These are phyloP conservation scores for Alternaria sp. DNA, from an alignment of 2,329 filamentous ascomycete genomes.

Conservation along the genomic window DNA sequence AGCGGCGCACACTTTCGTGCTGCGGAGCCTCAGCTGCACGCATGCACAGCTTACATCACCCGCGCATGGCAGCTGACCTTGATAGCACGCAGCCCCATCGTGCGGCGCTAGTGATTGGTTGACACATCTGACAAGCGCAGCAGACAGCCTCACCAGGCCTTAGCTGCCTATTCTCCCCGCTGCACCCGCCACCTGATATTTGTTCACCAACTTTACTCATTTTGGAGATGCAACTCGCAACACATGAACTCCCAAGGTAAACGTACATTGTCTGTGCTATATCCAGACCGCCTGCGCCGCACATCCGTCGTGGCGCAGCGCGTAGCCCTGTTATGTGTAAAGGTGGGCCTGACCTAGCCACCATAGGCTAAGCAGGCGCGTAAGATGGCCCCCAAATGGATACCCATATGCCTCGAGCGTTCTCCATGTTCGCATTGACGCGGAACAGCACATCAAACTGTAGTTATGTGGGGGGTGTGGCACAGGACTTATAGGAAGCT, in stretches of 20 bases:
- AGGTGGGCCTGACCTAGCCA: conserved; percentile 10
- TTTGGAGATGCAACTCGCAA: background rate
- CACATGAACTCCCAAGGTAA: background rate
- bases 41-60: conserved; percentile 22
- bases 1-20: conserved; percentile 4
- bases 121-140: background rate
- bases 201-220: background rate
- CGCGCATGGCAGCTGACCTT: conserved; percentile 20
- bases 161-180: background rate
- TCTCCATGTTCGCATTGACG: conserved; percentile 14
- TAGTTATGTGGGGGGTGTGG: conserved; percentile 1
- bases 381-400: conserved; percentile 16
- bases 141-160: background rate
- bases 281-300: conserved; percentile 20
- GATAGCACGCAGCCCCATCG: conserved; percentile 12
- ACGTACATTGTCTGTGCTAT: conserved; percentile 1
- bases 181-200: background rate
- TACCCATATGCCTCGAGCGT: background rate
- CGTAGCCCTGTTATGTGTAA: conserved; percentile 9
- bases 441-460: conserved; percentile 16
- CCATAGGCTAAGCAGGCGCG: conserved; percentile 12
- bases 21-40: conserved; percentile 22
- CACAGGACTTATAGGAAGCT: conserved; percentile 13
- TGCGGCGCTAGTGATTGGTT: conserved; percentile 1
- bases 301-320: conserved; percentile 27